Evolutionary conservation across 805 yeast genomes (phyloP).

Genomic region (Kregervanrija fluxuum): DNA sequence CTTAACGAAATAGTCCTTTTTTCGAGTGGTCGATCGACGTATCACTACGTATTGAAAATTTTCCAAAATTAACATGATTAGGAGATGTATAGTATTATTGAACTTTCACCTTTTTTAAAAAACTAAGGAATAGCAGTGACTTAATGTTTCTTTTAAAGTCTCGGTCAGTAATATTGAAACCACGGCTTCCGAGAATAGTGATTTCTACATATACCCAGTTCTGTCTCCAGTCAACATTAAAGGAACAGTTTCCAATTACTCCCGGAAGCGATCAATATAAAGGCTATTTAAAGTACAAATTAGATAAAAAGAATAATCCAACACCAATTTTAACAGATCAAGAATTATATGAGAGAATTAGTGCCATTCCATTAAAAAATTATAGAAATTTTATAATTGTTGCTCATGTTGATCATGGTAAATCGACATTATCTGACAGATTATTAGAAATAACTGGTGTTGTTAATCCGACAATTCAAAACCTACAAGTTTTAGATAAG

Average conservation of each 20-base stretch:
- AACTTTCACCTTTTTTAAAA: no score
- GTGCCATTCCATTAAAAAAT: constrained; percentile 72
- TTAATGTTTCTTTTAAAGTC: no score
- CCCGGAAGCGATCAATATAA: constrained; percentile 16
- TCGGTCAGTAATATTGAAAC: no score
- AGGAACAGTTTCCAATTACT: background rate
- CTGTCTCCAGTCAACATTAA: no score
- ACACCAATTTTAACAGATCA: constrained; percentile 12
- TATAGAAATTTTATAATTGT: constrained; percentile 90
- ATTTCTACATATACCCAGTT: background rate
- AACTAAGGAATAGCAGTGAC: no score
- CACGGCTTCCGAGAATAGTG: no score
- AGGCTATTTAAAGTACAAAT: constrained; percentile 20
- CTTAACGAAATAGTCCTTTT: no score
- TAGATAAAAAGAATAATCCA: constrained; percentile 25
- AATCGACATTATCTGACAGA: constrained; percentile 85
- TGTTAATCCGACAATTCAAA: constrained; percentile 58
- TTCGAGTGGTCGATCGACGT: no score
- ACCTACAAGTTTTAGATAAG: constrained; percentile 82
- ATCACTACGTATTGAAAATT: no score
- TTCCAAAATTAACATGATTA: no score
- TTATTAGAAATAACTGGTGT: constrained; percentile 85
- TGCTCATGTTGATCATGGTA: constrained; percentile 86
- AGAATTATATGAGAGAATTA: constrained; percentile 41
- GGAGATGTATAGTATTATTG: no score